A percentile compares a stretch with the other conserved stretches of the same genome.
phyloP scores from a whole-genome alignment of 1,284 basidiomycete species.

The Vanrija humicola region DNA sequence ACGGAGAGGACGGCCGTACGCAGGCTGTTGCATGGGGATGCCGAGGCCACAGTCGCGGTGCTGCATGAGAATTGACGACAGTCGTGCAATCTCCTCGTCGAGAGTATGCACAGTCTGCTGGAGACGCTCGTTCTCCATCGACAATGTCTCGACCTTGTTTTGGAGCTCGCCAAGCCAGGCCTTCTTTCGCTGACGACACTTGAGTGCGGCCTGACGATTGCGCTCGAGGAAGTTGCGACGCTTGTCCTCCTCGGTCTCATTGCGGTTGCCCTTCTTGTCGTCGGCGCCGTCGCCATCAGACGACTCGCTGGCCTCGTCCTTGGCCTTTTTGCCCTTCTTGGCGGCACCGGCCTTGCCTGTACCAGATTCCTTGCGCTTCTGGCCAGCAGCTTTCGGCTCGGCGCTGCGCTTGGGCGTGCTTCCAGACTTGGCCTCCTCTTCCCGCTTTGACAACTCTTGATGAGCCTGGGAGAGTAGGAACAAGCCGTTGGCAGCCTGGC shows the following conservation, averaged over 20 bases:
- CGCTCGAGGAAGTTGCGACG: slow-evolving; percentile 88
- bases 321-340: slow-evolving; percentile 48
- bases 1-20: slow-evolving; percentile 19
- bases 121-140: slow-evolving; percentile 91
- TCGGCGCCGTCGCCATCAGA: slow-evolving; percentile 44
- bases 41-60: slow-evolving; percentile 46
- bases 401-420: slow-evolving; percentile 4
- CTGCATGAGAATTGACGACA: slow-evolving; percentile 47
- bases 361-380: slow-evolving; percentile 32
- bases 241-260: slow-evolving; percentile 94
- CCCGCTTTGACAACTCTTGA: slow-evolving; percentile 91
- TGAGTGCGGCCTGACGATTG: slow-evolving; percentile 93
- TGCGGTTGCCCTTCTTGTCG: slow-evolving; percentile 54
- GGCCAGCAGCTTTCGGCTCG: slow-evolving; percentile 10
- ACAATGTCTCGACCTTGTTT: slow-evolving; percentile 84
- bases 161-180: slow-evolving; percentile 92
- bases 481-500: slow-evolving; percentile 75
- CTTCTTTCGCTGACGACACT: slow-evolving; percentile 98
- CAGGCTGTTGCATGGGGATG: slow-evolving; percentile 13
- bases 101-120: slow-evolving; percentile 53
- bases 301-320: background rate
- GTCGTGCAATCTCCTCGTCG: slow-evolving; percentile 60
- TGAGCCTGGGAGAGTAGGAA: slow-evolving; percentile 91
- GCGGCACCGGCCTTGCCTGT: slow-evolving; percentile 17
- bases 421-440: slow-evolving; percentile 54